A percentile compares a stretch with the other conserved stretches of the same genome.
These are phyloP conservation scores for Anethum foeniculum DNA, from an alignment of 140 eudicot genomes.

Conservation along the genomic window DNA sequence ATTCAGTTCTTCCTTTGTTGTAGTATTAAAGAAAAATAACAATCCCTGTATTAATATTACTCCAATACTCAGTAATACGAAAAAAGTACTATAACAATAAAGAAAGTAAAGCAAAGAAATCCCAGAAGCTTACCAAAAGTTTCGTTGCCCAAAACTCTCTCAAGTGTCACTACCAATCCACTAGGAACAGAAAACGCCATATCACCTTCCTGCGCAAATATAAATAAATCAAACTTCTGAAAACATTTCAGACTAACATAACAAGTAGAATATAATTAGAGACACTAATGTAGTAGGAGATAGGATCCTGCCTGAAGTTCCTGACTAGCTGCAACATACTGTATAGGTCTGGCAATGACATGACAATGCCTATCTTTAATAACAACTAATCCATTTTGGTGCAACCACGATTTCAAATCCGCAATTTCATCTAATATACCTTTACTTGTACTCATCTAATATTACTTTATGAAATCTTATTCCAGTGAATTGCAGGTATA, in stretches of 20 bases:
- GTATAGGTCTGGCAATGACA: conserved; percentile 50
- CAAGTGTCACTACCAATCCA: conserved; percentile 81
- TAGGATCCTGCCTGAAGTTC: conserved; percentile 20
- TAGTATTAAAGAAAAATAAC: no score
- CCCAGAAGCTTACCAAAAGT: conserved; percentile 51
- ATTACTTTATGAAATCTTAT: no score
- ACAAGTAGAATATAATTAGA: no score
- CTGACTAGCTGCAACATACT: conserved; percentile 85
- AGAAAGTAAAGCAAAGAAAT: no score
- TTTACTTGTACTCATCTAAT: no score
- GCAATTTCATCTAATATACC: neutral
- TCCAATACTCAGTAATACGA: no score
- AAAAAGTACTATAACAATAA: no score
- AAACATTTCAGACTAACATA: no score
- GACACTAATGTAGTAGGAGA: no score
- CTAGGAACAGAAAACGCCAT: conserved; percentile 70
- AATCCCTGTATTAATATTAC: neutral
- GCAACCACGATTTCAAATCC: conserved; percentile 89
- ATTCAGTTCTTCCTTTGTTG: no score
- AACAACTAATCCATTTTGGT: conserved; percentile 72
- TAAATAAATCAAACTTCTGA: no score
- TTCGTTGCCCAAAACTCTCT: conserved; percentile 90
- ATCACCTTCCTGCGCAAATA: conserved; percentile 49
- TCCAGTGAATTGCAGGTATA: no score
- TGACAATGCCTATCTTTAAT: conserved; percentile 54